Base-by-base conservation (phyloP, 495 filamentous ascomycete species). In the Rostrohypoxylon terebratum region DNA sequence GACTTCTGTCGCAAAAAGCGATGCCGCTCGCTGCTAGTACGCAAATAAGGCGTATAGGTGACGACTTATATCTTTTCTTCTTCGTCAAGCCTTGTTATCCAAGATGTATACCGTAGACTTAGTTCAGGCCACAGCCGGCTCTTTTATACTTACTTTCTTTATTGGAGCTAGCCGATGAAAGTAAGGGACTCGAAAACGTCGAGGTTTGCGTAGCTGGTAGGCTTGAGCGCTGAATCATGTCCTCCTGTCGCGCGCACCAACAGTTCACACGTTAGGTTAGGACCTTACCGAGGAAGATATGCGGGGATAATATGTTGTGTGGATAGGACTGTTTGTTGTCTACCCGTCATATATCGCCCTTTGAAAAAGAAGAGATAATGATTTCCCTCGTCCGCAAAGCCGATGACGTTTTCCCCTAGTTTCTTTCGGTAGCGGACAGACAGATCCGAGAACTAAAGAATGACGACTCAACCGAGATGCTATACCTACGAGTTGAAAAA, bases 341-440 rank as follows among this genome's bases (percentile, higher is more conserved):
- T n/a, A 4, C 18, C 4, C 4, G 20, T 11, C 34, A 18, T 23
- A 65, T 65, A 31, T 34, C 33, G 25, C 2, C 23, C 3, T 42
- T 14, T 13, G 33, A 14, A 48, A 11, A 3, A 9, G 2, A 28
- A 4, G 3, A 31, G 8, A 44, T 69, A 25, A 42, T 14, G 3
- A 4, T 40, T 20, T 47, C 57, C 16, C 58, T 75, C 18, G 20
- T 62, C 14, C 47, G 69, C 0, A 61, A 71, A 34, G 66, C 71
- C 1, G 55, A 67, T 23, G 71, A 67, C 8, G 66, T 74, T 18
- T 77, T 77, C 31, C 38, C 75, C 21, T 77, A 73, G 75, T 64
- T 74, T 11, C 45, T 38, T 8, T 60, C 73, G 18, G 73, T 66
- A 59, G n/a, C 36, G 2, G 18, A 61, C 8, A 64, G 72, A 40